Base-by-base conservation (phyloP, 2,329 filamentous ascomycete genomes). In the Microascus cirrosus region DNA sequence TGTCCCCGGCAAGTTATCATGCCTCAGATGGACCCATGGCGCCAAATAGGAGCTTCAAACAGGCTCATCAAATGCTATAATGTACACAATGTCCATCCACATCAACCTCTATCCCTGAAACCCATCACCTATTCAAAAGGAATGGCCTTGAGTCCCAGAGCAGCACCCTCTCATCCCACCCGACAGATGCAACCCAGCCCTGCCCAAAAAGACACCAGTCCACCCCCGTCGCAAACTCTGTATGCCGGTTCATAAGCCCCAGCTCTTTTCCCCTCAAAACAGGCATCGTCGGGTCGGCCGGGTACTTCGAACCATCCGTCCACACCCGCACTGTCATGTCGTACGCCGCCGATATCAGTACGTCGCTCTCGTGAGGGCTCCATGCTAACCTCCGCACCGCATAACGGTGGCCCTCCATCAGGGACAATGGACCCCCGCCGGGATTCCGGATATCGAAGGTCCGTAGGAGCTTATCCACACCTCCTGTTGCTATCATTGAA, bases 121-220 rank as follows among this genome's bases (percentile, higher is more conserved):
- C 42, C n/a, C 54, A 18, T 55, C 22, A 57, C 48, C 45, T 57
- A 32, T 57, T 57, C 15, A 13, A 11, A 13, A 57, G 68, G 42
- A 81, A 62, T 62, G 75, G 73, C 61, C 79, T 85, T 45, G 92
- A 89, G 75, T 99, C 94, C 93, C 93, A 99, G 6, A 99, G 82
- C 65, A 95, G 76, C 12, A 99, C 80, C 64, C 85, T 81, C 74
- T 96, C 91, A 66, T 99, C 94, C 94, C 94, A 99, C 1, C 90
- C 92, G 1, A 88, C 89, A 61, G 89, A 95, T 2, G 94, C 92
- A 63, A 92, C 92, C 94, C 94, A 99, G 62, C 95, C 92, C 25
- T 84, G 87, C 4, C 94, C 94, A 71, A 99, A 99, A 52, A 99
- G 72, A 73, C 94, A 99, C 94, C 95, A 99, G 70, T 99, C 94